phyloP scores from a whole-genome alignment of 345 rosid species.

The Hirschfeldia incana region DNA sequence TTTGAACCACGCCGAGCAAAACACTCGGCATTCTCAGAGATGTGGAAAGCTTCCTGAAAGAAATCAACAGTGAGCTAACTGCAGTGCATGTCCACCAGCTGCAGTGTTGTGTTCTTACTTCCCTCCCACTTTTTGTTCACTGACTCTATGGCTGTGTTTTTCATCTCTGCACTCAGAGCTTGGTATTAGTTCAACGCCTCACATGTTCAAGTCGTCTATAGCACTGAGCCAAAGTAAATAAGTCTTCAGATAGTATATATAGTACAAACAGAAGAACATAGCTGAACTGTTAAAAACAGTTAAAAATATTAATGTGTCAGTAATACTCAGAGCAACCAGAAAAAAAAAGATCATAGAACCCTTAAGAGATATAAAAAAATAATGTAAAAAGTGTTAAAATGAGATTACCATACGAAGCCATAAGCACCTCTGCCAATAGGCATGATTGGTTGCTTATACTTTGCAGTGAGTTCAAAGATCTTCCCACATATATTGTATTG shows the following conservation, averaged over 20 bases:
- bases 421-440: slow-evolving; percentile 87
- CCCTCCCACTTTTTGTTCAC: slow-evolving; percentile 84
- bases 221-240: not conserved
- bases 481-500: slow-evolving; percentile 69
- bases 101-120: slow-evolving; percentile 87
- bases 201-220: slow-evolving; percentile 28
- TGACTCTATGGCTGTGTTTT: slow-evolving; percentile 85
- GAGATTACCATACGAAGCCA: slow-evolving; percentile 78
- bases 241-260: not conserved
- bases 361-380: not conserved
- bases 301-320: not conserved
- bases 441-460: slow-evolving; percentile 77
- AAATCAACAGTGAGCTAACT: slow-evolving; percentile 92
- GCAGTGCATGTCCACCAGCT: slow-evolving; percentile 92
- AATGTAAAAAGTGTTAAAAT: not conserved
- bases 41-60: slow-evolving; percentile 83
- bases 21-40: too few relatives aligned
- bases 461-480: slow-evolving; percentile 79
- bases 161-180: slow-evolving; percentile 83
- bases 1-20: too few relatives aligned
- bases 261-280: slow-evolving; percentile 14
- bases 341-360: not conserved
- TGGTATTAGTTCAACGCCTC: slow-evolving; percentile 92
- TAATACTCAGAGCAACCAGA: not conserved
- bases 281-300: slow-evolving; percentile 52